A percentile compares a stretch with the other conserved stretches of the same genome.
These are phyloP conservation scores for Vanrija sp. DNA, from an alignment of 1,284 basidiomycete genomes.

Conservation along the genomic window DNA sequence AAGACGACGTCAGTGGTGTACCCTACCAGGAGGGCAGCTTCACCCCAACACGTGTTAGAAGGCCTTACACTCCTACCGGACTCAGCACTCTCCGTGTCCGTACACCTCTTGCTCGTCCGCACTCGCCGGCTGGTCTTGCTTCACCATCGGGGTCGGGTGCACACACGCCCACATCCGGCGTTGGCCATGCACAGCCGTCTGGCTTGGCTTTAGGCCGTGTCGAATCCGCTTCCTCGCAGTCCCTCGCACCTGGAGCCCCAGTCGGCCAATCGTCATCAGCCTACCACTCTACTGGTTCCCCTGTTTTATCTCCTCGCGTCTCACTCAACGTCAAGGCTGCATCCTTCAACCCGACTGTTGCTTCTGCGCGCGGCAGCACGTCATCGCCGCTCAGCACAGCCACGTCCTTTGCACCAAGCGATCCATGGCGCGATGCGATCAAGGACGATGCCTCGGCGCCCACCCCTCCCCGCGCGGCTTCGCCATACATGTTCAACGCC, in stretches of 20 bases:
- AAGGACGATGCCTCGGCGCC: background rate
- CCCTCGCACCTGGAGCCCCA: constrained; percentile 31
- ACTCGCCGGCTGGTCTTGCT: constrained; percentile 27
- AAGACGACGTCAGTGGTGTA: constrained; percentile 45
- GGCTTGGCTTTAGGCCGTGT: constrained; percentile 10
- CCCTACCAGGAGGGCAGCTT: constrained; percentile 42
- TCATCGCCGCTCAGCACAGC: constrained; percentile 67
- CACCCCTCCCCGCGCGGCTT: constrained; percentile 30
- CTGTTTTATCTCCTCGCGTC: constrained; percentile 56
- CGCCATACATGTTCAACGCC: constrained; percentile 52
- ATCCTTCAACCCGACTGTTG: constrained; percentile 62
- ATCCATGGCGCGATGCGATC: constrained; percentile 38
- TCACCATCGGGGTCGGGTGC: constrained; percentile 17
- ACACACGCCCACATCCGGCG: constrained; percentile 51
- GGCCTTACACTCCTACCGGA: constrained; percentile 47
- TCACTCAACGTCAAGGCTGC: constrained; percentile 62
- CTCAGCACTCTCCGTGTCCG: constrained; percentile 44
- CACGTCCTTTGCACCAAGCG: constrained; percentile 52
- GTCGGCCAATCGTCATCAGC: constrained; percentile 60
- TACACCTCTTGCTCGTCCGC: constrained; percentile 42
- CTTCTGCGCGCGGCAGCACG: constrained; percentile 63
- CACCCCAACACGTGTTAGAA: constrained; percentile 35
- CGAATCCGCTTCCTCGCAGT: constrained; percentile 6
- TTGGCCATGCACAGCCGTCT: constrained; percentile 54
- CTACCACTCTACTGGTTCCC: constrained; percentile 53